Conservation (phyloP, 352 stramenopile species). For the Pythium vanterpoolii region DNA sequence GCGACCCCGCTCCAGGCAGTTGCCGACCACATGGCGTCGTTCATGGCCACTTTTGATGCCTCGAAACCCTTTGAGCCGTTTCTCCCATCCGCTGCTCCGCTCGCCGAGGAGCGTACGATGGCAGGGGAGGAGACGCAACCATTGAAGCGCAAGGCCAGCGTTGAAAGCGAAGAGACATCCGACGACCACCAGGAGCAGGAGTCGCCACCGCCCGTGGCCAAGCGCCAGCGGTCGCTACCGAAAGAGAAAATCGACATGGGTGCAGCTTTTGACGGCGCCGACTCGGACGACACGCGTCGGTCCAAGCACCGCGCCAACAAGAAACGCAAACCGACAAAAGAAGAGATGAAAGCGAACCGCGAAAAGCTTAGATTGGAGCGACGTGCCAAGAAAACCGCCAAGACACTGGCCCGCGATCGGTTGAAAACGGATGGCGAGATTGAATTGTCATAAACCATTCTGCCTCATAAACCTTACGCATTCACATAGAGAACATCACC, state of each 20-base stretch:
- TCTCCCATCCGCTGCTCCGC: neutral
- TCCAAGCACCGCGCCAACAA: constrained; percentile 5
- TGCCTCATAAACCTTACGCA: neutral
- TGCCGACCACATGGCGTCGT: constrained; percentile 38
- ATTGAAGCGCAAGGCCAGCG: constrained; percentile 3
- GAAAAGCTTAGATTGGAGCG: constrained; percentile 56
- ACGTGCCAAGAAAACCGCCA: constrained; percentile 45
- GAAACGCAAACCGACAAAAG: constrained; percentile 47
- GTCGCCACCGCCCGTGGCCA: neutral
- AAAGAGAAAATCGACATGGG: constrained; percentile 74
- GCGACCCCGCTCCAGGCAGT: constrained; percentile 21
- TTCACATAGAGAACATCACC: neutral
- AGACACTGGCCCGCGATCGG: constrained; percentile 55
- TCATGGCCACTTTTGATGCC: constrained; percentile 27
- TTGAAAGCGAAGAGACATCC: neutral
- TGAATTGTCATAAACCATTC: constrained; percentile 31
- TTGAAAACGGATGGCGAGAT: constrained; percentile 43
- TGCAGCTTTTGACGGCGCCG: constrained; percentile 57
- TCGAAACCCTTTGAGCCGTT: constrained; percentile 8
- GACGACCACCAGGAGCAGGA: constrained; percentile 11
- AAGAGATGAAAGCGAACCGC: constrained; percentile 49
- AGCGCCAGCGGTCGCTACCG: constrained; percentile 9
- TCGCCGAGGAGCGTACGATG: neutral
- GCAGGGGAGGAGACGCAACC: neutral
- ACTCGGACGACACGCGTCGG: constrained; percentile 30